phyloP scores from a whole-genome alignment of 164 flowering plant species.

The Piper betle region DNA sequence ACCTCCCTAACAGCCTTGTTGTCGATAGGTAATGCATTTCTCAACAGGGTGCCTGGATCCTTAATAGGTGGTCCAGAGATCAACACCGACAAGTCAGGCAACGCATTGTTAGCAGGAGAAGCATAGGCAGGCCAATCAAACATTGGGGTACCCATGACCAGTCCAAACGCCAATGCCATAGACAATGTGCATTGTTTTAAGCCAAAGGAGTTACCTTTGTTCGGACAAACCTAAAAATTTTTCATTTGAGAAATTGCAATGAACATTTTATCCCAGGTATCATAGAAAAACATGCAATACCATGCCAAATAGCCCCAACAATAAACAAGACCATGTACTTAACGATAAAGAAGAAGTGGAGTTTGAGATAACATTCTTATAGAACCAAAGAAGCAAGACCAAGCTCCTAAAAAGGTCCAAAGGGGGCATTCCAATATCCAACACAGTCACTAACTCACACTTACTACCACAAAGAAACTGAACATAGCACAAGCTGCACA shows the following conservation, averaged over 20 bases:
- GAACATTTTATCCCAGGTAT: no score
- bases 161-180: constrained; percentile 59
- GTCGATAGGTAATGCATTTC: constrained; percentile 82
- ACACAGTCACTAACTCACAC: no score
- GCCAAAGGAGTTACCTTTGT: constrained; percentile 35
- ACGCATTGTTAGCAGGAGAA: constrained; percentile 33
- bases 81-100: constrained; percentile 68
- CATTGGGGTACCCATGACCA: constrained; percentile 44
- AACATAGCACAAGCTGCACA: no score
- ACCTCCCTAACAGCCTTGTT: constrained; percentile 96
- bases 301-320: no score
- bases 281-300: no score
- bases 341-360: no score
- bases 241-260: neutral
- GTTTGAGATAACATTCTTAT: no score
- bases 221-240: constrained; percentile 5
- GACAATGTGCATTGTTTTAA: constrained; percentile 66
- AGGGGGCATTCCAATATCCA: no score
- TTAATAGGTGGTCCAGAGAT: constrained; percentile 97
- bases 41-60: constrained; percentile 83
- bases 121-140: constrained; percentile 30
- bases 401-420: no score
- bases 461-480: no score
- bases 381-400: no score
- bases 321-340: no score